Base-by-base conservation (phyloP, 805 yeast species). In the Ogataea minuta region DNA sequence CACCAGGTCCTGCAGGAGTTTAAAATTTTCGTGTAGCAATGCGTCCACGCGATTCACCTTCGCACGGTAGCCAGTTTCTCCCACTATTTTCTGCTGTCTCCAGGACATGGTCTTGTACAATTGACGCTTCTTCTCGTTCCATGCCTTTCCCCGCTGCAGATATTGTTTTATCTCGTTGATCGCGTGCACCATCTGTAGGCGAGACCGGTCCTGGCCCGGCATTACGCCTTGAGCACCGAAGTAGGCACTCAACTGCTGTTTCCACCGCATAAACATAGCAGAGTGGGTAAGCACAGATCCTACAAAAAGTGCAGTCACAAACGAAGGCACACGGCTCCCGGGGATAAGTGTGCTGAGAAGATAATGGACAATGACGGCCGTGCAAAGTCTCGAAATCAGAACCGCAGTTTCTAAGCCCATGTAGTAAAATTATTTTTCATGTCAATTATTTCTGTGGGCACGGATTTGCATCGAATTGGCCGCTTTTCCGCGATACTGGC, bases 21-120 rank as follows among this genome's bases (percentile, higher is more conserved):
- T 47, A 37, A 70, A 71, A 59, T 88, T 87, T 9, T 51, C 53
- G 4, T 49, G 58, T 4, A 79, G 68, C 9, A 71, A 63, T 1
- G 48, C 44, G 42, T 83, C 86, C 1, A 80, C 68, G 6, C 53
- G 46, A 12, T 66, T 59, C 34, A 85, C 58, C 48, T 84, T 79
- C 14, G 66, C 60, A 20, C 71, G 45, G 63, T 84, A 80, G 0
- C 82, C 81, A 1, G 74, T 67, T 16, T 70, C 61, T 9, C 64
- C 67, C 16, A 79, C 77, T 23, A 77, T 56, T 10, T 68, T 61
- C 52, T 80, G 85, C 46, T 81, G 87, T 37, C 74, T 62, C 67
- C 74, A 68, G 4, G 73, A 55, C 73, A 81, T 64, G 48, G 67
- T 49, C 45, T 69, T 70, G 56, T 67, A 71, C 26, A 71, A 53